Percentiles rank a stretch among this genome's conserved stretches.
These are phyloP conservation scores for Lactarius trivialis DNA, from an alignment of 768 basidiomycete species.

Conservation along the genomic window DNA sequence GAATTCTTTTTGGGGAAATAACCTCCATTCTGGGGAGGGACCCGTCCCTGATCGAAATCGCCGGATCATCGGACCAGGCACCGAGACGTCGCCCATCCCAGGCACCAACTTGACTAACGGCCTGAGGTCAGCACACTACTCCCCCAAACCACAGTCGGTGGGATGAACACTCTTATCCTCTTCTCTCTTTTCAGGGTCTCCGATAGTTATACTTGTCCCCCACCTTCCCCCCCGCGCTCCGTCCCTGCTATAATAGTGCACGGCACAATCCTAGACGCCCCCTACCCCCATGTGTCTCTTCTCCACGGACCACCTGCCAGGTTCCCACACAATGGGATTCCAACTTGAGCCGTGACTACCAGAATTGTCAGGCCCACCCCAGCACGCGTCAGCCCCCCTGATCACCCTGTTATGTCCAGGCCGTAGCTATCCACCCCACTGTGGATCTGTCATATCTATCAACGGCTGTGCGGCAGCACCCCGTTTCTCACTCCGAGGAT, in stretches of 20 bases:
- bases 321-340: neutral
- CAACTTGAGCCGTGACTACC: slow-evolving; percentile 3
- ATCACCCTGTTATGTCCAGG: neutral
- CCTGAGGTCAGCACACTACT: no score
- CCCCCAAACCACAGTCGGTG: neutral
- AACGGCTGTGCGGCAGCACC: neutral
- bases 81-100: slow-evolving; percentile 6
- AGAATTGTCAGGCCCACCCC: neutral
- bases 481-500: neutral
- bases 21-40: neutral
- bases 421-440: neutral
- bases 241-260: neutral
- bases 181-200: neutral
- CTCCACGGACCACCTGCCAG: slow-evolving; percentile 3
- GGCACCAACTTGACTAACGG: neutral
- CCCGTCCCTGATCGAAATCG: slow-evolving; percentile 17
- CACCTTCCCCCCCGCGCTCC: neutral
- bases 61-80: slow-evolving; percentile 14
- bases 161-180: neutral
- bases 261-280: neutral
- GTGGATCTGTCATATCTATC: neutral
- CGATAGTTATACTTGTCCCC: neutral
- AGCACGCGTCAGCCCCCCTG: neutral
- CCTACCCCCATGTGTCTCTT: slow-evolving; percentile 11
- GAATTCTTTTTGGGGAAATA: slow-evolving; percentile 1